phyloP scores from a whole-genome alignment of 2,329 filamentous ascomycete species.

The Periconia sp. region DNA sequence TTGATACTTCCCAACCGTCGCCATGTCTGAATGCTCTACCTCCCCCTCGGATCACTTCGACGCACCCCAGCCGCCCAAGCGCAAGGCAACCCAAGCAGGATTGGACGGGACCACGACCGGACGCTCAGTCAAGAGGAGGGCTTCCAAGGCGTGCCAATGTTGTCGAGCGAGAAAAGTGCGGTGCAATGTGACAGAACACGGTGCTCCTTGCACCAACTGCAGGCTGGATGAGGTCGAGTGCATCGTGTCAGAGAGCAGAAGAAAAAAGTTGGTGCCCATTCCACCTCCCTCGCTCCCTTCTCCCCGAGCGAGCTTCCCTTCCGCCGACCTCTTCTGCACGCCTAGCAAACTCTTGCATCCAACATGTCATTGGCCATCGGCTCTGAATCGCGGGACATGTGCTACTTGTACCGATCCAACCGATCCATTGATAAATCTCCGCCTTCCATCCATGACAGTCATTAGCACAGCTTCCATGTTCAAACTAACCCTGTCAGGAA shows the following conservation, averaged over 20 bases:
- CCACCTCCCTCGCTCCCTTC: constrained; percentile 25
- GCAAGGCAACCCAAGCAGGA: constrained; percentile 60
- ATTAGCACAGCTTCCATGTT: constrained; percentile 3
- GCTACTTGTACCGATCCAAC: background rate
- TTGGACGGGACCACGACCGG: constrained; percentile 51
- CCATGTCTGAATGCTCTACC: constrained; percentile 43
- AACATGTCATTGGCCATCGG: constrained; percentile 23
- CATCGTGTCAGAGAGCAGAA: constrained; percentile 69
- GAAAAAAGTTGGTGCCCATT: constrained; percentile 70
- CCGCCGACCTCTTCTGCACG: constrained; percentile 9
- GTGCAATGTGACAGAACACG: constrained; percentile 87
- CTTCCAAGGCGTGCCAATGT: constrained; percentile 87
- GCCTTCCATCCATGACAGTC: constrained; percentile 4
- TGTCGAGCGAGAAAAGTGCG: constrained; percentile 88
- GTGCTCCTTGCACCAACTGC: constrained; percentile 85
- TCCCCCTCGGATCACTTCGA: constrained; percentile 38
- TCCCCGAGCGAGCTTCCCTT: constrained; percentile 8
- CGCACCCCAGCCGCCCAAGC: constrained; percentile 51
- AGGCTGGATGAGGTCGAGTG: constrained; percentile 78
- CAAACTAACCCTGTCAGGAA: constrained; percentile 40
- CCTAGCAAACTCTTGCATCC: constrained; percentile 11
- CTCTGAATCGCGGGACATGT: background rate
- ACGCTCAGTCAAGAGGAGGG: constrained; percentile 74
- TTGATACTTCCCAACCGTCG: too few relatives aligned
- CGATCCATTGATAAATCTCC: constrained; percentile 5